These are phyloP conservation scores for Fusarium brachygibbosum DNA, from an alignment of 2,329 filamentous ascomycete species.

Conservation along the genomic window DNA sequence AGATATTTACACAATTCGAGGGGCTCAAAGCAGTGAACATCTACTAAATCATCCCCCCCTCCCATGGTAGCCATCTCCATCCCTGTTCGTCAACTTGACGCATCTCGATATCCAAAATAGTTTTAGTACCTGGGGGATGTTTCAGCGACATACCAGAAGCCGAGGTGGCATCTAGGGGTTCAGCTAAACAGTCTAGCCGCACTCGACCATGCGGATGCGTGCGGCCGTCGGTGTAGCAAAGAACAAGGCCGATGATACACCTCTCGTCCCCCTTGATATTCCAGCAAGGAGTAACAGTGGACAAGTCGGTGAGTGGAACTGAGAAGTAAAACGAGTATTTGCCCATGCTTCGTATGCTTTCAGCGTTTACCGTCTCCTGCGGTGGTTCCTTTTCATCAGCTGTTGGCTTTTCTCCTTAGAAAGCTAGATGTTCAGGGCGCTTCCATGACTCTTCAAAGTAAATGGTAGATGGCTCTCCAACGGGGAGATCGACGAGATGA, in stretches of 20 bases:
- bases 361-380: neutral
- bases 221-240: neutral
- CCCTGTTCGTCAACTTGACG: neutral
- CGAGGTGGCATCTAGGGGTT: neutral
- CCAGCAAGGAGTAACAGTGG: neutral
- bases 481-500: neutral
- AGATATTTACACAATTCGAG: no score
- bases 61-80: neutral
- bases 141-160: neutral
- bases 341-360: neutral
- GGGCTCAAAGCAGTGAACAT: neutral
- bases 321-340: neutral
- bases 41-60: neutral
- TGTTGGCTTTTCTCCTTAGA: neutral
- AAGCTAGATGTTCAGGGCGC: fast-evolving
- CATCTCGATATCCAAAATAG: neutral
- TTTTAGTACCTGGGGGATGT: no score
- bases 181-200: neutral
- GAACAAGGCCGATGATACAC: neutral
- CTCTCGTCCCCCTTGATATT: neutral
- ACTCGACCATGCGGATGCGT: neutral
- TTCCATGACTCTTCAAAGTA: neutral
- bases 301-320: neutral
- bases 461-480: neutral
- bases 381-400: neutral